Conservation (phyloP, 768 basidiomycete species). For the Boletus rubescentipes region DNA sequence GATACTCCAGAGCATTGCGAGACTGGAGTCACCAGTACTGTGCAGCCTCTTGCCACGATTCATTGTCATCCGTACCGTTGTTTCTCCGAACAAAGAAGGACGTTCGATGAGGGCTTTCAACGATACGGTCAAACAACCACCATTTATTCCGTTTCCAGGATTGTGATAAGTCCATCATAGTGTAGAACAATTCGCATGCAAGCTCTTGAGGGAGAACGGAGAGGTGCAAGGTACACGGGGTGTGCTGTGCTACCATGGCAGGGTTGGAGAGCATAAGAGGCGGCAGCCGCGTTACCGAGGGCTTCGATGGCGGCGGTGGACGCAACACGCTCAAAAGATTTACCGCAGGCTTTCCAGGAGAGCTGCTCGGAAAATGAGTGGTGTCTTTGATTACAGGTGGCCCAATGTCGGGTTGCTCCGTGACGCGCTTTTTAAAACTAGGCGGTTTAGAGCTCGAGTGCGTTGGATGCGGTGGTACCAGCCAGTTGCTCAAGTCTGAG, state of each 20-base stretch:
- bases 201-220: slow-evolving; percentile 72
- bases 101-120: slow-evolving; percentile 83
- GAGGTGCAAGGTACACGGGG: slow-evolving; percentile 72
- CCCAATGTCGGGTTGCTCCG: slow-evolving; percentile 1
- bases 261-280: slow-evolving; percentile 66
- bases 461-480: slow-evolving; percentile 30
- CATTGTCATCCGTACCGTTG: slow-evolving; percentile 42
- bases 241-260: slow-evolving; percentile 62
- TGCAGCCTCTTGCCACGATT: slow-evolving; percentile 69
- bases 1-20: not conserved
- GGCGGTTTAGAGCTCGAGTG: slow-evolving; percentile 22
- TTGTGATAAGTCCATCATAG: slow-evolving; percentile 60
- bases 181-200: slow-evolving; percentile 72
- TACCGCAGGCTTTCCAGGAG: slow-evolving; percentile 33
- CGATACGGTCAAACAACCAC: slow-evolving; percentile 81
- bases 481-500: slow-evolving; percentile 54
- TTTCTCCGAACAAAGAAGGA: slow-evolving; percentile 67
- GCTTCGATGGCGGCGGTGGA: slow-evolving; percentile 43
- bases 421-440: slow-evolving; percentile 17
- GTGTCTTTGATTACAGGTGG: slow-evolving; percentile 17
- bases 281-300: slow-evolving; percentile 38
- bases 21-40: slow-evolving; percentile 59
- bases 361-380: slow-evolving; percentile 9
- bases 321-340: slow-evolving; percentile 60
- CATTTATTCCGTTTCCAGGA: slow-evolving; percentile 74